Evolutionary conservation across 805 yeast species (phyloP).

Genomic region (Hanseniaspora clermontiae): DNA sequence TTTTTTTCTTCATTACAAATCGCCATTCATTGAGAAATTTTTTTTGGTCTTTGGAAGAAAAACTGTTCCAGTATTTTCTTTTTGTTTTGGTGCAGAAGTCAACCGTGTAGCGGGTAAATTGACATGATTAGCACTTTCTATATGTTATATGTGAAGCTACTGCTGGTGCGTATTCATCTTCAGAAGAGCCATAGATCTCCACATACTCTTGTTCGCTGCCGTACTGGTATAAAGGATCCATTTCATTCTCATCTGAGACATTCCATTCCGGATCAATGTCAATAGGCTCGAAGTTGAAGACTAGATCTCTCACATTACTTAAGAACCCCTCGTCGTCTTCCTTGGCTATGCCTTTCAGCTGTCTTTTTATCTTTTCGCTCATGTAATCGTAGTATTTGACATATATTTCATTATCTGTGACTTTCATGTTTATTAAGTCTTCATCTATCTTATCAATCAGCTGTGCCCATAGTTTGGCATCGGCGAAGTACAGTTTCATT

Average conservation of each 20-base stretch:
- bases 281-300: background rate
- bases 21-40: background rate
- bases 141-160: constrained; percentile 18
- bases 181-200: constrained; percentile 9
- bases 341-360: background rate
- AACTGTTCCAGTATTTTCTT: background rate
- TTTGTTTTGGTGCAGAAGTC: background rate
- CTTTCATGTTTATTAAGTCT: background rate
- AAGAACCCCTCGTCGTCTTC: background rate
- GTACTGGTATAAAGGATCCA: background rate
- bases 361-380: background rate
- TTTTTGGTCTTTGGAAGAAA: no score
- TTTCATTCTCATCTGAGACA: background rate
- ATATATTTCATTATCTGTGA: background rate
- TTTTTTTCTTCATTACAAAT: no score
- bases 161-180: constrained; percentile 19
- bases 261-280: background rate
- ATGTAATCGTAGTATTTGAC: background rate
- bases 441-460: background rate
- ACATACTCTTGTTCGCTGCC: background rate
- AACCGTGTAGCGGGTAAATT: no score
- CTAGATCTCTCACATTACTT: background rate
- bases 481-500: constrained; percentile 20
- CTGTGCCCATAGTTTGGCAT: constrained; percentile 4
- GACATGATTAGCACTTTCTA: background rate